Evolutionary conservation across 257 asterid species (phyloP).

Genomic region (Salvia splendens): DNA sequence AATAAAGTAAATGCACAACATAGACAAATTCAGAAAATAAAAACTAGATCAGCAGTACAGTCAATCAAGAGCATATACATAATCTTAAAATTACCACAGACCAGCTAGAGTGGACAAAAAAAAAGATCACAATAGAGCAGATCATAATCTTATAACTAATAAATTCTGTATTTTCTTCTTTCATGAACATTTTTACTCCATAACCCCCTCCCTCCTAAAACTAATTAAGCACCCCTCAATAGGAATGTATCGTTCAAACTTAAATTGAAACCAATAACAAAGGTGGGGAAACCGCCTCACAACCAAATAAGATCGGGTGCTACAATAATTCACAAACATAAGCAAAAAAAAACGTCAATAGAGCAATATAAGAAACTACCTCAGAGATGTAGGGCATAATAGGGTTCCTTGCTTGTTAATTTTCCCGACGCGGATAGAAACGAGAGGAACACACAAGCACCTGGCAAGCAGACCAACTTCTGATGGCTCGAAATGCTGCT

Average conservation of each 20-base stretch:
- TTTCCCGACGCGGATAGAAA: slow-evolving; percentile 88
- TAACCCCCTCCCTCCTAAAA: slow-evolving; percentile 10
- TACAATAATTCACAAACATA: background rate
- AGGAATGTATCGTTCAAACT: background rate
- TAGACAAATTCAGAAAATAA: background rate
- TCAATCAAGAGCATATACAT: background rate
- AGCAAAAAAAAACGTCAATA: background rate
- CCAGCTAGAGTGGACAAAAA: background rate
- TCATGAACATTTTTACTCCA: background rate
- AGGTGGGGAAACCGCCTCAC: background rate
- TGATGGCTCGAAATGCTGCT: slow-evolving; percentile 85
- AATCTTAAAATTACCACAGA: background rate
- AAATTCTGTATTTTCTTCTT: background rate
- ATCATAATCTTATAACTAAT: background rate
- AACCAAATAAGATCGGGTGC: slow-evolving; percentile 1
- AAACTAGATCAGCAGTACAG: background rate
- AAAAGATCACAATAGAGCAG: background rate
- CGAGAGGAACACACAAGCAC: slow-evolving; percentile 87
- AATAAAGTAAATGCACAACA: background rate
- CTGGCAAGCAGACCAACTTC: slow-evolving; percentile 88
- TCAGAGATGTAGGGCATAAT: slow-evolving; percentile 67
- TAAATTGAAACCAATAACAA: background rate
- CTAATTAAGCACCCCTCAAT: background rate
- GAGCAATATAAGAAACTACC: slow-evolving; percentile 48
- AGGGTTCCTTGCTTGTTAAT: slow-evolving; percentile 64